Percentiles rank a stretch among this genome's conserved stretches.
phyloP scores from a whole-genome alignment of 176 grass and related monocot genomes.

The Aegilops tauschii region DNA sequence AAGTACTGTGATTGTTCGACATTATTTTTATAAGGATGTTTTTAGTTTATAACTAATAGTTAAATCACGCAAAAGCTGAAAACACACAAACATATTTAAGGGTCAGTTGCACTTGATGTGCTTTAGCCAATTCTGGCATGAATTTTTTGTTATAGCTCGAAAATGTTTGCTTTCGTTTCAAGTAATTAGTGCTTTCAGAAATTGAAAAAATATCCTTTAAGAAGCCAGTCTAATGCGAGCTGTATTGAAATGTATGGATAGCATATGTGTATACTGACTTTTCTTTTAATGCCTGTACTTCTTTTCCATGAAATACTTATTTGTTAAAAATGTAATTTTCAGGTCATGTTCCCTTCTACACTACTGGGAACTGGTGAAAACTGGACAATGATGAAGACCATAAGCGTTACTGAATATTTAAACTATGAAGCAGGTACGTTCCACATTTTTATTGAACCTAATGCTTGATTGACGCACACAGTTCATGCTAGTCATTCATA shows the following conservation, averaged over 20 bases:
- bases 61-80: not conserved
- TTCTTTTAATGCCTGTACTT: not conserved
- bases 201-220: not conserved
- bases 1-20: not conserved
- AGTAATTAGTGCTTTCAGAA: not conserved
- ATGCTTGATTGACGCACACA: not conserved
- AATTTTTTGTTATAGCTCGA: not conserved
- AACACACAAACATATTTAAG: not conserved
- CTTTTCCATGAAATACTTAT: not conserved
- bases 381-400: conserved; percentile 99
- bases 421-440: conserved; percentile 93
- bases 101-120: not conserved
- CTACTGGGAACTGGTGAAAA: conserved; percentile 87
- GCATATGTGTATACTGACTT: not conserved
- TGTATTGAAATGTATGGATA: not conserved
- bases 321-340: conserved; percentile 16
- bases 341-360: conserved; percentile 99
- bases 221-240: not conserved
- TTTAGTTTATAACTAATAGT: not conserved
- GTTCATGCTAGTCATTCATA: not conserved
- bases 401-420: conserved; percentile 97
- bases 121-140: not conserved
- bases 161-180: not conserved
- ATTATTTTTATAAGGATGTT: conserved; percentile 14
- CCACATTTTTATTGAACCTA: not conserved